Conservation (phyloP, 1,284 basidiomycete genomes). For the Paramarasmius palmivorus region DNA sequence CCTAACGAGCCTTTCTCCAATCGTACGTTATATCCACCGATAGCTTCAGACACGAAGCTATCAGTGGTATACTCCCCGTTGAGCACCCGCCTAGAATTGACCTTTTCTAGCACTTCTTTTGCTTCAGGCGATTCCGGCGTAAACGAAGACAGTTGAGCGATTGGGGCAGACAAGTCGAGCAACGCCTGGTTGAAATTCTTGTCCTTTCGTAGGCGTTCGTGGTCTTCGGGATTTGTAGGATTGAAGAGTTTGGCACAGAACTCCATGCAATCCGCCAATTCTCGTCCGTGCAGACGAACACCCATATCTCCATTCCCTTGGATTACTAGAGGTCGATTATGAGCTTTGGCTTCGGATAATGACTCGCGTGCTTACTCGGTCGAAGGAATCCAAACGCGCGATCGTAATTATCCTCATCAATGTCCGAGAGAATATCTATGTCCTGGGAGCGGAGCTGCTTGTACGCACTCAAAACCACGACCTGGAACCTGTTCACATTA, state of each 20-base stretch:
- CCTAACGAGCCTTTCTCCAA: constrained; percentile 11
- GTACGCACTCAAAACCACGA: constrained; percentile 66
- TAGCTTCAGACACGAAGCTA: constrained; percentile 11
- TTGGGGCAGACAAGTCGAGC: constrained; percentile 12
- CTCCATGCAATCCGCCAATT: constrained; percentile 13
- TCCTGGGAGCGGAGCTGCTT: constrained; percentile 58
- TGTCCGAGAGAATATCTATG: constrained; percentile 47
- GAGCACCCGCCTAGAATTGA: constrained; percentile 13
- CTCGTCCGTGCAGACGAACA: constrained; percentile 13
- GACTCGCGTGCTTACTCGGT: constrained; percentile 51
- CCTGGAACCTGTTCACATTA: constrained; percentile 47
- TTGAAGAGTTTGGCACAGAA: constrained; percentile 15
- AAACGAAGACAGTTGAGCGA: neutral
- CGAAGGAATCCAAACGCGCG: constrained; percentile 56
- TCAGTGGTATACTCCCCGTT: constrained; percentile 10
- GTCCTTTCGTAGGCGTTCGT: constrained; percentile 4
- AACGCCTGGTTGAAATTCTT: constrained; percentile 7
- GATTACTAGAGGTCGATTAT: constrained; percentile 5
- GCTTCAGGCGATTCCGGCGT: neutral
- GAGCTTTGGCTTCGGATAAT: too few species aligned
- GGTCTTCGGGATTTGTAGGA: constrained; percentile 9
- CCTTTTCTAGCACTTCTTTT: constrained; percentile 12
- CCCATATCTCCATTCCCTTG: constrained; percentile 16
- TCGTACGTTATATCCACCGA: constrained; percentile 8
- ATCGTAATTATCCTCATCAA: constrained; percentile 60